These are phyloP conservation scores for Nicotiana obtusifolia DNA, from an alignment of 257 asterid species.

Conservation along the genomic window DNA sequence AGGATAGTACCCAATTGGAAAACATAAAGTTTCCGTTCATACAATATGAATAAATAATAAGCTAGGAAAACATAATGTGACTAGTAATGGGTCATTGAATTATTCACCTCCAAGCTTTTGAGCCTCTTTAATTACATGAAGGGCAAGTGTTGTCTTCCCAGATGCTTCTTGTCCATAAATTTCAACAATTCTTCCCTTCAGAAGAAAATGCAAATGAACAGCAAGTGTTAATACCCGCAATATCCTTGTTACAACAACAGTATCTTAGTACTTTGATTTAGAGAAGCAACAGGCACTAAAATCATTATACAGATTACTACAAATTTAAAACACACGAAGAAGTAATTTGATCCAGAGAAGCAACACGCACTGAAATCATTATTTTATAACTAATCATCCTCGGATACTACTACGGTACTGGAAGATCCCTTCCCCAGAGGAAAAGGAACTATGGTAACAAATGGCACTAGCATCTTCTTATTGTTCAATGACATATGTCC, in stretches of 20 bases:
- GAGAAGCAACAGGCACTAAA: background rate
- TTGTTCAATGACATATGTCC: background rate
- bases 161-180: conserved; percentile 95
- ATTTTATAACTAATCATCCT: background rate
- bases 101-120: conserved; percentile 88
- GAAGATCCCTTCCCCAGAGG: background rate
- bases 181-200: conserved; percentile 89
- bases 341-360: background rate
- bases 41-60: conserved; percentile 4
- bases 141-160: conserved; percentile 95
- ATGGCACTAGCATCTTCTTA: background rate
- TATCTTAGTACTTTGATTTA: background rate
- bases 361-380: background rate
- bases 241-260: background rate
- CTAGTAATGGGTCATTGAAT: background rate
- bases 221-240: background rate
- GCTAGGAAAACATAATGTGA: background rate
- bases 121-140: conserved; percentile 89
- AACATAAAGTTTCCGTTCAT: background rate
- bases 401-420: background rate
- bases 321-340: background rate
- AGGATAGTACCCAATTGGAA: background rate
- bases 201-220: background rate
- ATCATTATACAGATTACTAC: background rate
- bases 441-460: background rate